phyloP scores from a whole-genome alignment of 371 early-diverging fungal genomes.

The Lichtheimia hyalospora region DNA sequence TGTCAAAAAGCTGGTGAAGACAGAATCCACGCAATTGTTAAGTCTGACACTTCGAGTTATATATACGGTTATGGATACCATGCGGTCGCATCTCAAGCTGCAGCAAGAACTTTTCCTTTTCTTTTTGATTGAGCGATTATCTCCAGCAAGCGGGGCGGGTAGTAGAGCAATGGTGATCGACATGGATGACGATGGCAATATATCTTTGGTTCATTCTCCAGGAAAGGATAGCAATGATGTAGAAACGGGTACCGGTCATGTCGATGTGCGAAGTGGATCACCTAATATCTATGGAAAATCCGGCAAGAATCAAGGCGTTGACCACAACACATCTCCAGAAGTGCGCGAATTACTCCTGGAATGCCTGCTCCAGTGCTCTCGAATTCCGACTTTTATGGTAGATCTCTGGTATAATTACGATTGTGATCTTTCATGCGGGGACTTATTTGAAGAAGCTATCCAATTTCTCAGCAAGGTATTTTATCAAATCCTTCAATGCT shows the following conservation, averaged over 20 bases:
- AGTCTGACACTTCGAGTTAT: conserved; percentile 65
- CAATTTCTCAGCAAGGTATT: conserved; percentile 66
- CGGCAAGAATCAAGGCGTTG: conserved; percentile 27
- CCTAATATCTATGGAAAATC: conserved; percentile 41
- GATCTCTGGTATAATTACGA: conserved; percentile 96
- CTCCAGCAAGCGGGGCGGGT: conserved; percentile 43
- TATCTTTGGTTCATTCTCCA: conserved; percentile 20
- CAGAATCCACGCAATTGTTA: conserved; percentile 62
- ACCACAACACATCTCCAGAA: conserved; percentile 64
- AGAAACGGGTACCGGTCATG: conserved; percentile 7
- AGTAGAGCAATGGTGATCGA: conserved; percentile 33
- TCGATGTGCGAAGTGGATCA: conserved; percentile 38
- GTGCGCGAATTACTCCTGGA: conserved; percentile 84
- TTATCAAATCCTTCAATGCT: neutral
- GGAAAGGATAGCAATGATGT: conserved; percentile 4
- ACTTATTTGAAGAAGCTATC: conserved; percentile 86
- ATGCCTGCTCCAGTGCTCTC: conserved; percentile 70
- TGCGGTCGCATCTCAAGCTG: conserved; percentile 66
- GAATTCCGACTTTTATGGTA: conserved; percentile 74
- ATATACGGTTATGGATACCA: conserved; percentile 74
- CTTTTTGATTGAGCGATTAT: conserved; percentile 70
- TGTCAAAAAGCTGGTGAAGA: conserved; percentile 51
- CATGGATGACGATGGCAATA: conserved; percentile 42
- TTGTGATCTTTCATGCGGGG: conserved; percentile 76
- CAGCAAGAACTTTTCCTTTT: conserved; percentile 82